Conservation (phyloP, 257 asterid genomes). For the Salvia splendens region DNA sequence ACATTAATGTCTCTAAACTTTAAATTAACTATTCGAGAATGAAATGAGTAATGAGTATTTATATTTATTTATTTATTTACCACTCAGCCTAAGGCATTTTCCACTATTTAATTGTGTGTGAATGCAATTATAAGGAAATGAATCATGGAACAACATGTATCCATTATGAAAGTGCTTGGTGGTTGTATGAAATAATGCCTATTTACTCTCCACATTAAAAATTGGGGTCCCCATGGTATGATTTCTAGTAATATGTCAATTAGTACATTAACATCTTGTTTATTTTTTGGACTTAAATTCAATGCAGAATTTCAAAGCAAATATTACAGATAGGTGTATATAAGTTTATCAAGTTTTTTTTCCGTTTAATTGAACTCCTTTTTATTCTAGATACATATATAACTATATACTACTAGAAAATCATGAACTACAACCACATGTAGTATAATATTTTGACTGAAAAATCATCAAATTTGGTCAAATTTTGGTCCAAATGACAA, state of each 20-base stretch:
- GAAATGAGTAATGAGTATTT: not conserved
- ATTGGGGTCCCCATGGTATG: constrained; percentile 41
- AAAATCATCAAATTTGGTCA: too few species aligned
- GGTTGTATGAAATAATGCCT: constrained; percentile 47
- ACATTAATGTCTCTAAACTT: too few species aligned
- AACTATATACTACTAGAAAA: not conserved
- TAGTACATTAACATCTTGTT: constrained; percentile 19
- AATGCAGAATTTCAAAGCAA: not conserved
- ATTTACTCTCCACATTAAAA: constrained; percentile 36
- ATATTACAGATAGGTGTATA: not conserved
- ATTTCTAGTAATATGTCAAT: constrained; percentile 22
- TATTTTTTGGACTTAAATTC: not conserved
- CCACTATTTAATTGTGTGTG: constrained; percentile 15
- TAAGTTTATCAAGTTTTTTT: not conserved
- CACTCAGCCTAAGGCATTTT: not conserved
- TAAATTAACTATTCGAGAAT: too few species aligned
- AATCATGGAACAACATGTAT: constrained; percentile 25
- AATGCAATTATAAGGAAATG: constrained; percentile 8
- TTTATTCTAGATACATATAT: not conserved
- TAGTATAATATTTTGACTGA: too few species aligned
- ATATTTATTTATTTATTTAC: not conserved
- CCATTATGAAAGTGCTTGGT: constrained; percentile 40
- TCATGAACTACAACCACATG: not conserved
- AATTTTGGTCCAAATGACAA: too few species aligned
- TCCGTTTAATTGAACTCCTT: not conserved